Evolutionary conservation across 2,329 filamentous ascomycete species (phyloP), one percentile per base, ranked within the genome.

Genomic region (Botrytis deweyae): DNA sequence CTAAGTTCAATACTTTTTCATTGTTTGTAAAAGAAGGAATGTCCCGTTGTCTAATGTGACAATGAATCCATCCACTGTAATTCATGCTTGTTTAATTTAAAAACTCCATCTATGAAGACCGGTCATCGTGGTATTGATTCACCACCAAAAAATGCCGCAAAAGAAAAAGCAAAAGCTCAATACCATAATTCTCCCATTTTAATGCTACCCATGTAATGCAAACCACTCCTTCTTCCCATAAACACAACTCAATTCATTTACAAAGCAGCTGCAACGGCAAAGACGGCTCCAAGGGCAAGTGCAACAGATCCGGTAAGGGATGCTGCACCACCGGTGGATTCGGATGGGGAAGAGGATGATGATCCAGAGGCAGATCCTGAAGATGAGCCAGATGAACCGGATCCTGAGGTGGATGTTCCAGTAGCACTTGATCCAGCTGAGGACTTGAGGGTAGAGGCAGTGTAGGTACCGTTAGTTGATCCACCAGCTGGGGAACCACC

Each of bases 301-400:
- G 63, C 70, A 20, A 68, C 63, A 10, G 70, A 72, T 46, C 69
- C 72, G 20, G 76, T 72, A 40, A 67, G 72, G 49, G 76, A 74
- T 36, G 72, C 72, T 36, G 63, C 70, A 68, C 63, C 65, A 62
- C 72, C 72, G 12, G 75, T 63, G 58, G 75, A 70, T 33, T 46
- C 59, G n/a, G 77, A 63, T 52, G 73, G 22, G 25, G 58, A 16
- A 38, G 59, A 58, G n/a, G 72, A 44, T 61, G 66, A 65, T n/a
- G 59, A 58, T 61, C 70, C 63, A 14, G 74, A 64, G 46, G 72
- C 49, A 62, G 74, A 72, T 42, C 70, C 70, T 46, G 75, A 58
- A 29, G 58, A 52, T 36, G 65, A 59, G 33, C 64, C 65, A 33
- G 69, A 59, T 20, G 38, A 33, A 14, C 73, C 73, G 4, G 75